Evolutionary conservation across 2,329 filamentous ascomycete genomes (phyloP).

Genomic region (Fusarium nanum): DNA sequence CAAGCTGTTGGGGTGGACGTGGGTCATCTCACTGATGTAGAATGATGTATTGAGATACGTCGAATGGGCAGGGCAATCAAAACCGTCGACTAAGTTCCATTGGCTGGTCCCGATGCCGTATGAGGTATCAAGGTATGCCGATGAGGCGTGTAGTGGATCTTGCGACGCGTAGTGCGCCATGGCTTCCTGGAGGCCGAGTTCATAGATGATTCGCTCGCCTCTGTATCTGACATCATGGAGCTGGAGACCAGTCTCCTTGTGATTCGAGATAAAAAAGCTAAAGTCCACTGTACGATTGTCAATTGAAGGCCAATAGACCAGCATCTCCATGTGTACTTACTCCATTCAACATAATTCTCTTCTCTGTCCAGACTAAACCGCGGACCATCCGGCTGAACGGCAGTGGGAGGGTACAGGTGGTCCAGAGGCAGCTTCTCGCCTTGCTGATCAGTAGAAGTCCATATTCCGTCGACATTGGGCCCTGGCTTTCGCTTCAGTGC

Average conservation of each 20-base stretch:
- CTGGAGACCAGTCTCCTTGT: constrained; percentile 59
- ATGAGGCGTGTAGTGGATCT: constrained; percentile 60
- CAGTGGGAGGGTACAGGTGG: constrained; percentile 8
- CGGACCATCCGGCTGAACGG: constrained; percentile 21
- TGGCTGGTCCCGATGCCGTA: constrained; percentile 61
- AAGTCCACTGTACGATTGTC: constrained; percentile 52
- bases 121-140: constrained; percentile 59
- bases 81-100: constrained; percentile 60
- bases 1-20: constrained; percentile 61
- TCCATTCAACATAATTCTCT: constrained; percentile 33
- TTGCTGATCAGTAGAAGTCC: constrained; percentile 27
- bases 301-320: not conserved
- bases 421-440: constrained; percentile 10
- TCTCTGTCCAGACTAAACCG: constrained; percentile 23
- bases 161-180: constrained; percentile 63
- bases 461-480: constrained; percentile 15
- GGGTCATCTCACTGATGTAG: constrained; percentile 57
- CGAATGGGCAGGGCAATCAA: constrained; percentile 63
- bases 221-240: constrained; percentile 66
- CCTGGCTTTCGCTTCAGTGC: not conserved
- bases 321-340: not conserved
- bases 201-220: constrained; percentile 66
- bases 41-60: constrained; percentile 62
- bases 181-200: constrained; percentile 67
- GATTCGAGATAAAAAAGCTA: constrained; percentile 63